Evolutionary conservation across 148 eudicot species (phyloP).

Genomic region (Silene conica): DNA sequence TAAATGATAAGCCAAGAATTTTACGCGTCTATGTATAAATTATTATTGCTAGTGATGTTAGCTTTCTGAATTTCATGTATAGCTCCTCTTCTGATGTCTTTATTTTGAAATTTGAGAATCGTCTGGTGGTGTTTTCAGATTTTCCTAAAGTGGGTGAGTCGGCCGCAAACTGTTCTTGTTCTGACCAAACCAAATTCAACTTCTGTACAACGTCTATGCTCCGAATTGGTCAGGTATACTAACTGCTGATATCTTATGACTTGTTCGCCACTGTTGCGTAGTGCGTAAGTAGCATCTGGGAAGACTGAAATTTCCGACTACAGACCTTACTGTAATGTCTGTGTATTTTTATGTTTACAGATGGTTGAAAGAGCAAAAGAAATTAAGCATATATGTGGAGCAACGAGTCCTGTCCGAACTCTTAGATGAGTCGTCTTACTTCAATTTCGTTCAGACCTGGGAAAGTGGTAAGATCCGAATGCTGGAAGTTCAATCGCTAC

Average conservation of each 20-base stretch:
- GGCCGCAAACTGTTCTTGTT: conserved; percentile 79
- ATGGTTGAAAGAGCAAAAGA: conserved; percentile 79
- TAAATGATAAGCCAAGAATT: not conserved
- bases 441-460: conserved; percentile 84
- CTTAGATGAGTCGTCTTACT: conserved; percentile 63
- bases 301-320: too few species aligned
- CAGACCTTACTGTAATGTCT: not conserved
- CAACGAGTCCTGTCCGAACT: conserved; percentile 80
- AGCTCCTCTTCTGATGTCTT: conserved; percentile 4
- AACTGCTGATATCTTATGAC: not conserved
- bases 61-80: not conserved
- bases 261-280: too few species aligned
- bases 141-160: conserved; percentile 89
- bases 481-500: not conserved
- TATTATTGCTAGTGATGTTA: not conserved
- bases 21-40: not conserved
- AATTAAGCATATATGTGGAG: conserved; percentile 66
- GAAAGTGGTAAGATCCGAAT: conserved; percentile 48
- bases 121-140: conserved; percentile 45
- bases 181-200: conserved; percentile 92
- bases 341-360: conserved; percentile 28
- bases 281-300: too few species aligned
- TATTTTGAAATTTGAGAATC: not conserved
- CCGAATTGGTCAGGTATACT: conserved; percentile 77
- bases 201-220: conserved; percentile 68